Evolutionary conservation across 345 rosid genomes (phyloP).

Genomic region (Bruguiera sexangula): DNA sequence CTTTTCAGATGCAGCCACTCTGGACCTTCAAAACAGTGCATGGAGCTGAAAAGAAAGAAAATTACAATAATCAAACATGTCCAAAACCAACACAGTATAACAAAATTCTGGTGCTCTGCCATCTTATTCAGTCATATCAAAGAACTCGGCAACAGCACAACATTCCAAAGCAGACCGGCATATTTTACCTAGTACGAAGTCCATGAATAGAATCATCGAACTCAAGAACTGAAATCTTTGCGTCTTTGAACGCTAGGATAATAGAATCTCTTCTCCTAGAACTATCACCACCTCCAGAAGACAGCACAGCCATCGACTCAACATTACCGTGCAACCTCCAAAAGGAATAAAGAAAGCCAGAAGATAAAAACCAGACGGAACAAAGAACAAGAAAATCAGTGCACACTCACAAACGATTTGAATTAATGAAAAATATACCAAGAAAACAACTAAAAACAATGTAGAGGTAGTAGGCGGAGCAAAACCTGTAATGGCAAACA

Average conservation of each 20-base stretch:
- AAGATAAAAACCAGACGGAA: neutral
- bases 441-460: too few species aligned
- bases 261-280: slow-evolving; percentile 79
- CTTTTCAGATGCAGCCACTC: slow-evolving; percentile 94
- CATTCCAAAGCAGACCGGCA: neutral
- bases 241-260: slow-evolving; percentile 69
- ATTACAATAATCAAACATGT: neutral
- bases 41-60: slow-evolving; percentile 52
- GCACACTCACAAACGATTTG: neutral
- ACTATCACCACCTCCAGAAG: slow-evolving; percentile 58
- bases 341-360: neutral
- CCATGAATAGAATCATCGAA: slow-evolving; percentile 88
- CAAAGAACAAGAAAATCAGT: neutral
- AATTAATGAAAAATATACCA: neutral
- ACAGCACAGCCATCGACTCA: slow-evolving; percentile 72
- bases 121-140: neutral
- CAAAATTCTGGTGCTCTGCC: neutral
- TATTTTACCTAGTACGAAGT: slow-evolving; percentile 62
- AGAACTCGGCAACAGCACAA: neutral
- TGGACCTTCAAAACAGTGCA: slow-evolving; percentile 99
- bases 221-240: slow-evolving; percentile 80
- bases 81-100: neutral
- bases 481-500: slow-evolving; percentile 80
- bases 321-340: slow-evolving; percentile 86
- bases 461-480: neutral